phyloP scores from a whole-genome alignment of 1,139 yeast genomes.

The Taiozyma sp. region DNA sequence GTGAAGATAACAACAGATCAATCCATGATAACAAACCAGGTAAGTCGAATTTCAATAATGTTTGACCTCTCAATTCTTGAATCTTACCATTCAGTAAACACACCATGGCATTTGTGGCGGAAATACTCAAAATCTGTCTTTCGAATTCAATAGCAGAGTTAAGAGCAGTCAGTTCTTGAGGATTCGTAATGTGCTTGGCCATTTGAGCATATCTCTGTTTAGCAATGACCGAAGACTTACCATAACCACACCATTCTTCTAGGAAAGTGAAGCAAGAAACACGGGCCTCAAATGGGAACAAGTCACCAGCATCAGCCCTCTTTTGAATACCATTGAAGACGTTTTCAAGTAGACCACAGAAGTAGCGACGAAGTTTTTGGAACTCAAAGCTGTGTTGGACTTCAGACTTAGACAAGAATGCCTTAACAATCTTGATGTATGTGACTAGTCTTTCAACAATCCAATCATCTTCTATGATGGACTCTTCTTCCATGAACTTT shows the following conservation, averaged over 20 bases:
- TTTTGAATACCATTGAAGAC: slow-evolving; percentile 49
- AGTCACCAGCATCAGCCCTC: slow-evolving; percentile 34
- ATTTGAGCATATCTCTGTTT: slow-evolving; percentile 65
- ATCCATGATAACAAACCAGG: slow-evolving; percentile 73
- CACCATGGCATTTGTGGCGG: slow-evolving; percentile 83
- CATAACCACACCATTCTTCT: slow-evolving; percentile 94
- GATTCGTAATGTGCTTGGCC: slow-evolving; percentile 39
- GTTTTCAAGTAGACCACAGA: slow-evolving; percentile 70
- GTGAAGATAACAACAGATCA: slow-evolving; percentile 57
- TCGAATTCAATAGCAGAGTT: slow-evolving; percentile 84
- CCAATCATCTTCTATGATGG: slow-evolving; percentile 61
- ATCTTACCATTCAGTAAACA: slow-evolving; percentile 65
- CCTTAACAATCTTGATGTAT: slow-evolving; percentile 60
- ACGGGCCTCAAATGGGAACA: slow-evolving; percentile 84
- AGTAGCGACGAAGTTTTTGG: slow-evolving; percentile 74
- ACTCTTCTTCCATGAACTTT: slow-evolving; percentile 48
- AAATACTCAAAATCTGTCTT: slow-evolving; percentile 59
- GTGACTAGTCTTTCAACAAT: slow-evolving; percentile 58
- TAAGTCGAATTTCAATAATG: slow-evolving; percentile 63
- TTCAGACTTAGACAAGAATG: slow-evolving; percentile 50
- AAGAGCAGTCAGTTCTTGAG: slow-evolving; percentile 46
- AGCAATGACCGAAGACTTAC: slow-evolving; percentile 54
- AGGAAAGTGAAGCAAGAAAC: slow-evolving; percentile 75
- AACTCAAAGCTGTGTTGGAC: slow-evolving; percentile 67
- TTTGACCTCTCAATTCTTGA: slow-evolving; percentile 41